Conservation (phyloP, 768 basidiomycete species). For the Phaffia australis region DNA sequence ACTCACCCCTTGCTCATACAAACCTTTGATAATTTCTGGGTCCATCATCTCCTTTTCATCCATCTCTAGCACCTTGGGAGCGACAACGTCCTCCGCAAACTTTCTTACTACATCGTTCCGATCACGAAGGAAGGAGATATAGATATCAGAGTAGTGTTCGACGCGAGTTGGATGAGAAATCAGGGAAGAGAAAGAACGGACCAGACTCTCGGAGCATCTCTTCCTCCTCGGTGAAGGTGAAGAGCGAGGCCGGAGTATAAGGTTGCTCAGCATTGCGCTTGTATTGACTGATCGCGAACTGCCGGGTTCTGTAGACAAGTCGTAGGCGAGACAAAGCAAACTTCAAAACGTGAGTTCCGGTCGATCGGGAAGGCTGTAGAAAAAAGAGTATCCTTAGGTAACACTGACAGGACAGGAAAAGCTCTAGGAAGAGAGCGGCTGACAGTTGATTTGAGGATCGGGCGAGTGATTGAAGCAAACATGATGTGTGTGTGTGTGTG, state of each 20-base stretch:
- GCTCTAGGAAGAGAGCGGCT: too few relatives aligned
- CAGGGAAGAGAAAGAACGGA: constrained; percentile 36
- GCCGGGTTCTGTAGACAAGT: too few relatives aligned
- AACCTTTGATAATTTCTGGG: constrained; percentile 64
- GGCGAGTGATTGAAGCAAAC: too few relatives aligned
- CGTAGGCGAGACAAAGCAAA: too few relatives aligned
- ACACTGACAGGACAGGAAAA: too few relatives aligned
- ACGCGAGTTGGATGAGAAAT: too few relatives aligned
- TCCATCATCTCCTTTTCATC: constrained; percentile 97
- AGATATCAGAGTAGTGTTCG: neutral
- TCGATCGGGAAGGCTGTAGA: too few relatives aligned
- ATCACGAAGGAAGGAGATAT: constrained; percentile 8
- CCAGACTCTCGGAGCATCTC: constrained; percentile 83
- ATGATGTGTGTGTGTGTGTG: too few relatives aligned
- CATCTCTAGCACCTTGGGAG: constrained; percentile 89
- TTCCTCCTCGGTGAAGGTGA: constrained; percentile 86
- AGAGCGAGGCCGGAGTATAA: constrained; percentile 38
- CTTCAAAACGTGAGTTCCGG: too few relatives aligned
- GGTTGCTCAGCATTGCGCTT: neutral
- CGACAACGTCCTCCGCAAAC: constrained; percentile 80
- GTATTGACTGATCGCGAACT: too few relatives aligned
- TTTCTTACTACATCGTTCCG: constrained; percentile 51
- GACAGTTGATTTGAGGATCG: too few relatives aligned
- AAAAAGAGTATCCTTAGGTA: too few relatives aligned
- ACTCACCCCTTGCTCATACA: constrained; percentile 90